A percentile compares a stretch with the other conserved stretches of the same genome.
phyloP scores from a whole-genome alignment of 2,329 filamentous ascomycete genomes.

The Epichloe aotearoae region DNA sequence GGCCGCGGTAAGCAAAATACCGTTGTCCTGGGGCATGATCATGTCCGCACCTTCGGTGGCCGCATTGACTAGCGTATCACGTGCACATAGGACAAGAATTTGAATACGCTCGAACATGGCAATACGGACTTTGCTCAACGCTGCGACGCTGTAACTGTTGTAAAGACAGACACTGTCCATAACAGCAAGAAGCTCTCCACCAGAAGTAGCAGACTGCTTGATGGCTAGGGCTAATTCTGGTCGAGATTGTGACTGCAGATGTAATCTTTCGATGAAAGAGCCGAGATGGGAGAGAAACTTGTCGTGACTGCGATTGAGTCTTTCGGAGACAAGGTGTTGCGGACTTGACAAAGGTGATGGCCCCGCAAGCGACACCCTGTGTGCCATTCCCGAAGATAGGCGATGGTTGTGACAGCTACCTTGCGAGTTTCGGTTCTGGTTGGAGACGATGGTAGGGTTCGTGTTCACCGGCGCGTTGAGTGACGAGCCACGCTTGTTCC shows the following conservation, averaged over 20 bases:
- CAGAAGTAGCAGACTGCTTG: constrained; percentile 70
- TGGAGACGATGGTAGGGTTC: constrained; percentile 14
- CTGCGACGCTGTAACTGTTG: constrained; percentile 53
- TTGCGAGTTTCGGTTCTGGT: constrained; percentile 24
- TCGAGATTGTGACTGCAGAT: constrained; percentile 83
- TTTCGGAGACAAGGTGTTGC: constrained; percentile 70
- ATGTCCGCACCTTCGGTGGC: constrained; percentile 62
- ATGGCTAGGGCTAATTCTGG: constrained; percentile 72
- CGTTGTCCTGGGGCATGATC: constrained; percentile 68
- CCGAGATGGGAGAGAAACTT: constrained; percentile 80
- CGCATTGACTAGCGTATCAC: constrained; percentile 60
- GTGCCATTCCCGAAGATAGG: constrained; percentile 45
- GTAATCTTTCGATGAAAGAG: constrained; percentile 80
- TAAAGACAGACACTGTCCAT: constrained; percentile 73
- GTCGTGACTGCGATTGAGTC: constrained; percentile 69
- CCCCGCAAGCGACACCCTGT: constrained; percentile 65
- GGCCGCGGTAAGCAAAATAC: constrained; percentile 60
- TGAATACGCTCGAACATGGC: constrained; percentile 70
- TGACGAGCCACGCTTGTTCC: constrained; percentile 35
- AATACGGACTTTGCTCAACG: constrained; percentile 55
- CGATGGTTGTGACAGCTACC: constrained; percentile 28
- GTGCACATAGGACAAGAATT: constrained; percentile 67
- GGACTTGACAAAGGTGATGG: constrained; percentile 49
- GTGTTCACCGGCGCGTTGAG: constrained; percentile 22
- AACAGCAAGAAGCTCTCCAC: constrained; percentile 63